Evolutionary conservation across 2,329 filamentous ascomycete species (phyloP).

Genomic region (Ceratocystis colombiana): DNA sequence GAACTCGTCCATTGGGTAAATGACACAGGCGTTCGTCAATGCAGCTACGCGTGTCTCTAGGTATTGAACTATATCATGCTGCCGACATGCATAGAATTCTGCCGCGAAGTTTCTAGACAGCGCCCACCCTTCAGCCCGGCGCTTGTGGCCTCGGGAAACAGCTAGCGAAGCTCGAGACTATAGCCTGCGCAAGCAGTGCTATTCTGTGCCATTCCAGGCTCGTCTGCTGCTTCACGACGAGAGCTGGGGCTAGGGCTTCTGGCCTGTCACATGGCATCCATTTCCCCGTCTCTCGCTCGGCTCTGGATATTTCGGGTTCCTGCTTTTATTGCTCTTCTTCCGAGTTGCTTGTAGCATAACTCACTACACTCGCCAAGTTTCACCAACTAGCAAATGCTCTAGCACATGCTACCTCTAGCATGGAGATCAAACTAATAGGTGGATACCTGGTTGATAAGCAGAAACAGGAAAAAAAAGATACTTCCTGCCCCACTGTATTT

Average conservation of each 20-base stretch:
- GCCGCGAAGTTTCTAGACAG: no score
- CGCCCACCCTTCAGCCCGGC: no score
- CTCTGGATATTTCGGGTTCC: background rate
- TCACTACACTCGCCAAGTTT: slow-evolving; percentile 4
- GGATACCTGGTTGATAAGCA: slow-evolving; percentile 20
- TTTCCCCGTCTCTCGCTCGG: background rate
- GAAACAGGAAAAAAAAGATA: slow-evolving; percentile 11
- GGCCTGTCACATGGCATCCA: background rate
- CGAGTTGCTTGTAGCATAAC: background rate
- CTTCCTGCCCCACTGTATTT: background rate
- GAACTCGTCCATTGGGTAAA: background rate
- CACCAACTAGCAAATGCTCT: slow-evolving; percentile 3
- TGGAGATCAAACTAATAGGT: slow-evolving; percentile 4
- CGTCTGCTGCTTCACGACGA: no score
- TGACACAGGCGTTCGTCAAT: slow-evolving; percentile 12
- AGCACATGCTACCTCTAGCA: slow-evolving; percentile 1
- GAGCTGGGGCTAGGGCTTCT: no score
- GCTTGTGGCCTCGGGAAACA: no score
- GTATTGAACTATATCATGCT: background rate
- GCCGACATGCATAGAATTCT: background rate
- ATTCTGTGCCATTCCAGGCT: no score
- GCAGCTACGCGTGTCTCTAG: background rate
- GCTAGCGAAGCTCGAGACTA: no score
- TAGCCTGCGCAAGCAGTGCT: no score
- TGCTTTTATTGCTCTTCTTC: background rate